Conservation (phyloP, 345 rosid genomes). For the Lumnitzera racemosa region DNA sequence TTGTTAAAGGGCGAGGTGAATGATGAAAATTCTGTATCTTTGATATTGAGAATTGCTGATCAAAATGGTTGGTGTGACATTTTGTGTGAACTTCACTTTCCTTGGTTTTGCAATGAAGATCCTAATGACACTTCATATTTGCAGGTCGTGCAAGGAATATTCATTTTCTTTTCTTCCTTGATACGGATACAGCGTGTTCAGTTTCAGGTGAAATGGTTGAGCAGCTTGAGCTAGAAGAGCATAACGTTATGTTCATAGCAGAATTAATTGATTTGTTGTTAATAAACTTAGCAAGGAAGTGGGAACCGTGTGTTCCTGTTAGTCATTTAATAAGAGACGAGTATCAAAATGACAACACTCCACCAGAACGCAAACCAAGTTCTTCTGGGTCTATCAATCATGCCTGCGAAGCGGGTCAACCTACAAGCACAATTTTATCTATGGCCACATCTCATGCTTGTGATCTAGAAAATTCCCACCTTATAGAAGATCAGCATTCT, state of each 20-base stretch:
- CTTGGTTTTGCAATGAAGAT: background rate
- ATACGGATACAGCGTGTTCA: conserved; percentile 65
- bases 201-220: conserved; percentile 96
- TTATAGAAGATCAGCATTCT: conserved; percentile 24
- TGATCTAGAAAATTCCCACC: conserved; percentile 3
- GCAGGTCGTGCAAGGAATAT: conserved; percentile 76
- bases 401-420: conserved; percentile 11
- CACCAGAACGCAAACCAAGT: conserved; percentile 18
- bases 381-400: conserved; percentile 12
- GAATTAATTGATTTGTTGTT: conserved; percentile 72
- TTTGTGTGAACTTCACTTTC: conserved; percentile 1
- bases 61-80: conserved; percentile 39
- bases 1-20: conserved; percentile 60
- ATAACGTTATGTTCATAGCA: conserved; percentile 64
- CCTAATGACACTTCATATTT: background rate
- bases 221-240: conserved; percentile 69
- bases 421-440: conserved; percentile 1
- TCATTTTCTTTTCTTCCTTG: conserved; percentile 72
- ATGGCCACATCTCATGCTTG: conserved; percentile 10
- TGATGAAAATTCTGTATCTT: conserved; percentile 62
- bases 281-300: conserved; percentile 39
- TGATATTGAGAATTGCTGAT: conserved; percentile 71
- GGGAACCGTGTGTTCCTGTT: conserved; percentile 43
- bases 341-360: conserved; percentile 17
- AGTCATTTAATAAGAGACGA: conserved; percentile 29